Evolutionary conservation across 805 yeast species (phyloP), one percentile per base, ranked within the genome.

Genomic region (Monosporozyma aerobia): DNA sequence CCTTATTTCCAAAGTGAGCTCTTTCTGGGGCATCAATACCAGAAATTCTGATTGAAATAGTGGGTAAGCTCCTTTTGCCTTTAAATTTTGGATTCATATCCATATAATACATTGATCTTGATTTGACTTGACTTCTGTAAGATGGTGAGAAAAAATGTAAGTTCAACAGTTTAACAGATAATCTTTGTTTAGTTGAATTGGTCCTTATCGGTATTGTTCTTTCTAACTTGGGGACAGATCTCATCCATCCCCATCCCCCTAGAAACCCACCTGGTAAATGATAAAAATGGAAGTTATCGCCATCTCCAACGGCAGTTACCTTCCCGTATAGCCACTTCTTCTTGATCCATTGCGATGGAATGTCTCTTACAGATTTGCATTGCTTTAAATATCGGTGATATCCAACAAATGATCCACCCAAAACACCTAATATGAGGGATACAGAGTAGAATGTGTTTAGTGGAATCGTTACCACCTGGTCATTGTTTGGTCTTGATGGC

Each of bases 1-100:
- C 85, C 0, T 95, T 90, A 55, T 86, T 85, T 0, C 99, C 99
- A 68, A 88, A 94, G 72, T 94, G 97, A 1, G 95, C 79, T 44
- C 95, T 73, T 64, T 94, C 99, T 1, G 99, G 99, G 0, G 99
- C 99, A 74, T 94, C 99, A 14, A 92, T 84, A 0, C 97, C 99
- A 68, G 94, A 86, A 22, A 94, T 71, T 48, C 99, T 75, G 4
- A 94, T 79, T 67, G 85, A 83, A 39, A 94, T 72, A 0, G 99
- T 94, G 57, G 67, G 63, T 10, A 65, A 50, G 29, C 56, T 65
- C 39, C 70, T 55, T 51, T 61, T 67, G 30, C 67, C 67, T 51
- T 60, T 65, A 45, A 56, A 62, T 2, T 61, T 59, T 1, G 63
- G 63, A 3, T 56, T 56, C 39, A 69, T 51, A 35, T 54, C 54